These are phyloP conservation scores for Boletus eberwhitei DNA, from an alignment of 768 basidiomycete genomes.

Conservation along the genomic window DNA sequence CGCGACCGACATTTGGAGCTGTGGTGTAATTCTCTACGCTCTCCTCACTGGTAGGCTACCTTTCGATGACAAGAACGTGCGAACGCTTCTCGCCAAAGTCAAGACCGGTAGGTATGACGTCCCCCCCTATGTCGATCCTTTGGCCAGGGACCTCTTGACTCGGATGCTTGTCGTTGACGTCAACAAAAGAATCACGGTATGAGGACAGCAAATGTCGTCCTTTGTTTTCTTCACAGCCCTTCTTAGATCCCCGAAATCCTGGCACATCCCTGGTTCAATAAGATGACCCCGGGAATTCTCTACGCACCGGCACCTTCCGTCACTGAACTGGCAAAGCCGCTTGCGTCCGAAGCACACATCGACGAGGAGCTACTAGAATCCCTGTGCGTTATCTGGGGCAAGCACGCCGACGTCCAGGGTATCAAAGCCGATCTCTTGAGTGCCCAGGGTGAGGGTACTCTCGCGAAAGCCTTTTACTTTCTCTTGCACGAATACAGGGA, in stretches of 20 bases:
- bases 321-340: constrained; percentile 64
- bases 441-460: constrained; percentile 62
- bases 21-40: constrained; percentile 90
- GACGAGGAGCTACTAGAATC: constrained; percentile 77
- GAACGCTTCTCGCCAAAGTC: constrained; percentile 77
- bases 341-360: constrained; percentile 64
- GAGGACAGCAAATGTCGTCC: constrained; percentile 17
- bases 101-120: constrained; percentile 83
- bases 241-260: constrained; percentile 82
- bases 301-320: constrained; percentile 58
- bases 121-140: constrained; percentile 75
- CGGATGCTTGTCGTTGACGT: constrained; percentile 91
- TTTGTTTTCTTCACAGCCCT: constrained; percentile 2
- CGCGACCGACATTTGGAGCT: constrained; percentile 95
- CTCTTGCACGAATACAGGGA: constrained; percentile 76
- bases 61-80: constrained; percentile 88
- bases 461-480: constrained; percentile 89
- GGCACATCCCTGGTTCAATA: constrained; percentile 77
- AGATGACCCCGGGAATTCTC: constrained; percentile 46
- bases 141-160: constrained; percentile 77
- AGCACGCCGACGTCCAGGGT: constrained; percentile 54
- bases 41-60: constrained; percentile 88
- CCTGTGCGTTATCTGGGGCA: constrained; percentile 80
- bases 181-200: constrained; percentile 72
- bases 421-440: constrained; percentile 69